Conservation (phyloP, 2,329 filamentous ascomycete species). For the Pseudocercospora musae region DNA sequence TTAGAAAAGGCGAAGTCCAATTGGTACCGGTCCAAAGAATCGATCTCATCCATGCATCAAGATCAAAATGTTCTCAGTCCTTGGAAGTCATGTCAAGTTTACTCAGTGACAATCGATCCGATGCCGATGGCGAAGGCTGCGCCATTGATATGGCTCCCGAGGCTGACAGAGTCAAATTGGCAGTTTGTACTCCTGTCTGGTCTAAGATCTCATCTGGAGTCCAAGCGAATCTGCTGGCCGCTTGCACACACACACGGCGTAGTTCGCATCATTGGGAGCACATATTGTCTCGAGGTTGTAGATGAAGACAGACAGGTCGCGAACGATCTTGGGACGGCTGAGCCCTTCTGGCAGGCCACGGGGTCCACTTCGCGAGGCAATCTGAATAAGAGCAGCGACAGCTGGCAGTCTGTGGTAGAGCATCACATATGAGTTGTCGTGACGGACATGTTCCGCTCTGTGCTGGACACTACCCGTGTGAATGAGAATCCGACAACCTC, state of each 20-base stretch:
- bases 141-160: too few species aligned
- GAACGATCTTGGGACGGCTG: conserved; percentile 17
- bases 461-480: conserved; percentile 18
- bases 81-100: conserved; percentile 4
- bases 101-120: background rate
- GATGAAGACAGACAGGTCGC: conserved; percentile 22
- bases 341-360: conserved; percentile 10
- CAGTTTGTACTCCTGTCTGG: background rate
- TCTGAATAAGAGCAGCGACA: conserved; percentile 16
- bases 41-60: conserved; percentile 16
- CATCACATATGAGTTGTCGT: conserved; percentile 21
- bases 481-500: conserved; percentile 16
- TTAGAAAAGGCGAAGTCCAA: conserved; percentile 12
- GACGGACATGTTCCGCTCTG: conserved; percentile 12
- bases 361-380: conserved; percentile 4
- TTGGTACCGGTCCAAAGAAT: conserved; percentile 18
- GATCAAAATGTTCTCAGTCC: conserved; percentile 13
- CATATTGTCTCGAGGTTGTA: conserved; percentile 23
- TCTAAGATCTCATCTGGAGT: conserved; percentile 24
- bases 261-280: conserved; percentile 18
- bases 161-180: too few species aligned
- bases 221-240: conserved; percentile 17
- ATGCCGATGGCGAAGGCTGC: too few species aligned
- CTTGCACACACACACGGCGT: conserved; percentile 20
- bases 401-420: conserved; percentile 21